phyloP scores from a whole-genome alignment of 2,329 filamentous ascomycete species.

The Cytospora schulzeri region DNA sequence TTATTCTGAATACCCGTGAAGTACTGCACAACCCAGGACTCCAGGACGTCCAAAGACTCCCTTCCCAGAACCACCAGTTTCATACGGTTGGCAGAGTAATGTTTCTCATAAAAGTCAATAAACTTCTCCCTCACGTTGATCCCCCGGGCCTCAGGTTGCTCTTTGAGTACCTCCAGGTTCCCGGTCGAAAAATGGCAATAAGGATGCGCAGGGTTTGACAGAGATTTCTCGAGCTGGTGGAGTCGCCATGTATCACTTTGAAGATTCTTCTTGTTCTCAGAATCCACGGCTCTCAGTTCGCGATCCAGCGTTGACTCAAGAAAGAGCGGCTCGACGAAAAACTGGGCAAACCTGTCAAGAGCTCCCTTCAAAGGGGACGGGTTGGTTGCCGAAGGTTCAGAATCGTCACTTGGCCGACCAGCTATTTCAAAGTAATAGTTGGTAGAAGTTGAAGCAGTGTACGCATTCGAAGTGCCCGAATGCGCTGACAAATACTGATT shows the following conservation, averaged over 20 bases:
- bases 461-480: conserved; percentile 92
- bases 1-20: conserved; percentile 85
- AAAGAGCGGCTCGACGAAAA: conserved; percentile 89
- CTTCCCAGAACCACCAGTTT: conserved; percentile 85
- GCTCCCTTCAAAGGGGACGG: conserved; percentile 72
- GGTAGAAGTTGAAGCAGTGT: conserved; percentile 89
- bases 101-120: conserved; percentile 84
- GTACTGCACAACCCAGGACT: conserved; percentile 81
- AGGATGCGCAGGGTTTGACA: conserved; percentile 86
- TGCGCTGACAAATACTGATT: conserved; percentile 88
- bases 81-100: conserved; percentile 94
- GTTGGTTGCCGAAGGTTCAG: conserved; percentile 57
- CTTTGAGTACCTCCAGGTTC: conserved; percentile 83
- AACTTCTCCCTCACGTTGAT: conserved; percentile 89
- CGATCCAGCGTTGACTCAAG: conserved; percentile 81
- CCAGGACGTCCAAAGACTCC: conserved; percentile 78
- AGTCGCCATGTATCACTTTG: conserved; percentile 88
- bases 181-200: conserved; percentile 92
- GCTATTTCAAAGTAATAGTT: conserved; percentile 98
- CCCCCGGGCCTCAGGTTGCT: conserved; percentile 74
- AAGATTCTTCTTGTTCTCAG: conserved; percentile 96
- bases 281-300: conserved; percentile 86
- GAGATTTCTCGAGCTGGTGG: conserved; percentile 82
- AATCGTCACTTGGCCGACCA: conserved; percentile 69
- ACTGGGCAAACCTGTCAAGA: conserved; percentile 89